phyloP scores from a whole-genome alignment of 192 early-diverging fungal genomes.

The Coemansia sp. region DNA sequence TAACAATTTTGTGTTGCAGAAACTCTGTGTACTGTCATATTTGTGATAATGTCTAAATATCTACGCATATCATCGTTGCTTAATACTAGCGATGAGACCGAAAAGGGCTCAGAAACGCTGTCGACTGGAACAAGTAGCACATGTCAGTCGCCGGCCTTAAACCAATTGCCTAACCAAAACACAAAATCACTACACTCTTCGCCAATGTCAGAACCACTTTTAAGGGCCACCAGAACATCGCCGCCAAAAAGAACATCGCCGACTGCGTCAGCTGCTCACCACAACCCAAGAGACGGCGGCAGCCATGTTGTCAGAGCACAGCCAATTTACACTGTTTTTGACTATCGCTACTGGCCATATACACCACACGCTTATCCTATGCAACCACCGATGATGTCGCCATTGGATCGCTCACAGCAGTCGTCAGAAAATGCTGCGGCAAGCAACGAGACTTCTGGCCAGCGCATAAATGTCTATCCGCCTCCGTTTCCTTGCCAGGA shows the following conservation, averaged over 20 bases:
- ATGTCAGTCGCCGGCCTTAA: not conserved
- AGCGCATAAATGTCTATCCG: no score
- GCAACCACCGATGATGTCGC: not conserved
- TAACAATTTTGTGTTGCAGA: not conserved
- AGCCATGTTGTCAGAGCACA: slow-evolving; percentile 8
- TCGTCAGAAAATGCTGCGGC: not conserved
- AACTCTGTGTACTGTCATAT: slow-evolving; percentile 8
- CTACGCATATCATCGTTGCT: slow-evolving; percentile 26
- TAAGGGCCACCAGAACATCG: not conserved
- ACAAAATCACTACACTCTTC: no score
- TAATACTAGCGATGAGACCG: slow-evolving; percentile 10
- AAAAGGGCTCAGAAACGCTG: not conserved
- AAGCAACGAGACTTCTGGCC: not conserved
- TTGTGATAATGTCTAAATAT: slow-evolving; percentile 21
- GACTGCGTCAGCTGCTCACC: not conserved
- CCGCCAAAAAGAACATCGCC: slow-evolving; percentile 2
- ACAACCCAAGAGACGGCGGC: not conserved
- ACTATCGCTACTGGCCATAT: slow-evolving; percentile 42
- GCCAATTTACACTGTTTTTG: slow-evolving; percentile 15
- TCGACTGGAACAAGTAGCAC: not conserved
- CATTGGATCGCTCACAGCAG: not conserved
- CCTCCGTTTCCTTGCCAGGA: not conserved
- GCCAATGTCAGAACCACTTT: no score
- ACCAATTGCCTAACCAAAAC: not conserved
- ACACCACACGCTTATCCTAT: slow-evolving; percentile 3